These are phyloP conservation scores for Citrus australasica DNA, from an alignment of 345 rosid species.

Conservation along the genomic window DNA sequence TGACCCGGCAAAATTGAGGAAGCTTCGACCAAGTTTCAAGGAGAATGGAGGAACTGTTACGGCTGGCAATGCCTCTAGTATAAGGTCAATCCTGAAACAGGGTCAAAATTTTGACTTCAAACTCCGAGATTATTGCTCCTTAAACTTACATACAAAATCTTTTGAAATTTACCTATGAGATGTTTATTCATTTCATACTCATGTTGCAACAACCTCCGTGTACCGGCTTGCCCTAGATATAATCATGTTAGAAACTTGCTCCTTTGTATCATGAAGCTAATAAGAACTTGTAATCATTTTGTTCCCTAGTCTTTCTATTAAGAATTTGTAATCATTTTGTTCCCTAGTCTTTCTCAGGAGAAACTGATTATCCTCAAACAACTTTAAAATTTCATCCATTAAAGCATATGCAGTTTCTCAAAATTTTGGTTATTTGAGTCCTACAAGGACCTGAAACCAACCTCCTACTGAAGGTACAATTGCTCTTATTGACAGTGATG, in stretches of 20 bases:
- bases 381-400: not conserved
- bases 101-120: too few relatives aligned
- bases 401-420: not conserved
- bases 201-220: not conserved
- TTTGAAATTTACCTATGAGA: not conserved
- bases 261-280: not conserved
- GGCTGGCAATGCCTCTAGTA: conserved; percentile 97
- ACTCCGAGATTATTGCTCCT: not conserved
- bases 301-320: not conserved
- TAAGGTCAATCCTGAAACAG: conserved; percentile 45
- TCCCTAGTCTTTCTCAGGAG: not conserved
- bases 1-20: conserved; percentile 85
- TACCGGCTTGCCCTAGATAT: not conserved
- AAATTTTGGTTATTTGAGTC: not conserved
- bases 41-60: conserved; percentile 89
- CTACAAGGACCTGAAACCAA: not conserved
- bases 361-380: not conserved
- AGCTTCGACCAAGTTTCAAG: conserved; percentile 95
- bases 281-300: not conserved
- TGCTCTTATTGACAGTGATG: conserved; percentile 58
- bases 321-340: not conserved
- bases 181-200: not conserved
- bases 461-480: conserved; percentile 13
- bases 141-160: not conserved
- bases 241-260: not conserved